These are phyloP conservation scores for Alternaria postmessia DNA, from an alignment of 2,329 filamentous ascomycete genomes.

Conservation along the genomic window DNA sequence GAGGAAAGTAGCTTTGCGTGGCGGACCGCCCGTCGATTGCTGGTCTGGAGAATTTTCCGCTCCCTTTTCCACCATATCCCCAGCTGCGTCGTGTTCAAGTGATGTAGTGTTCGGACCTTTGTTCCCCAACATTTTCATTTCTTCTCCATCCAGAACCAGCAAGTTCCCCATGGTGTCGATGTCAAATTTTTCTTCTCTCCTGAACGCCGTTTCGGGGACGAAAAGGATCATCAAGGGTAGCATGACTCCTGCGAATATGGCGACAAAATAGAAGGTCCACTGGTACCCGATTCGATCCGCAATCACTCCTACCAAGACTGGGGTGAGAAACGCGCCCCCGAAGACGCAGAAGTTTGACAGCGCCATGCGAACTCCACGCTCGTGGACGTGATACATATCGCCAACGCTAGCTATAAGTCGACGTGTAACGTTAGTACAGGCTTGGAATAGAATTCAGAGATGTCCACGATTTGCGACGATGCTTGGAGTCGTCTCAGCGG, in stretches of 20 bases:
- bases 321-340: conserved; percentile 78
- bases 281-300: conserved; percentile 78
- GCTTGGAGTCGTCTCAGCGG: background rate
- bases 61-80: conserved; percentile 6
- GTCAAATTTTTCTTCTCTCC: conserved; percentile 71
- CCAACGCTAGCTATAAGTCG: conserved; percentile 54
- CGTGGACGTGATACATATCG: conserved; percentile 89
- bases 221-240: conserved; percentile 78
- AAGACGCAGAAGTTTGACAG: conserved; percentile 75
- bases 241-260: conserved; percentile 78
- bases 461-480: background rate
- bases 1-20: conserved; percentile 61
- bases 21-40: conserved; percentile 43
- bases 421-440: background rate
- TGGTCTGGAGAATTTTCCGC: background rate
- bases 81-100: background rate
- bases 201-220: conserved; percentile 85
- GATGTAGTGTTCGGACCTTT: background rate
- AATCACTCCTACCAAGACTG: conserved; percentile 90
- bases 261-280: conserved; percentile 88
- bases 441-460: background rate
- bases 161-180: conserved; percentile 65
- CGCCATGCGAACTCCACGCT: conserved; percentile 87
- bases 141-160: conserved; percentile 18
- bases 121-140: background rate